Evolutionary conservation across 257 asterid genomes (phyloP).

Genomic region (Cinchona pubescens): DNA sequence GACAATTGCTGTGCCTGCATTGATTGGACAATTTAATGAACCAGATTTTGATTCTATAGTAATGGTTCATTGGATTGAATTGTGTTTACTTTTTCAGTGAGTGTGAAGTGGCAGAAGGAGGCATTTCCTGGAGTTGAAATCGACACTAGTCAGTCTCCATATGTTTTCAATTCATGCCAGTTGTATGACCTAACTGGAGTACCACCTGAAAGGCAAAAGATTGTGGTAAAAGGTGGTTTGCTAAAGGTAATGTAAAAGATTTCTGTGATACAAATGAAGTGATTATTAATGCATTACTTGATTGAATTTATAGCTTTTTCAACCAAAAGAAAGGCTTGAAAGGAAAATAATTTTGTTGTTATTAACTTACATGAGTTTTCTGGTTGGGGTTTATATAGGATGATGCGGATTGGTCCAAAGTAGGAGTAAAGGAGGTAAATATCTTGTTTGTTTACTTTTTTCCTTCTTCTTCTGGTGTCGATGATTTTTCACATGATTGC

Average conservation of each 20-base stretch:
- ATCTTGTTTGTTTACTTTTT: constrained; percentile 5
- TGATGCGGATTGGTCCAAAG: constrained; percentile 88
- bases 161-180: constrained; percentile 93
- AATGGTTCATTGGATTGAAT: background rate
- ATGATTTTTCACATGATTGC: background rate
- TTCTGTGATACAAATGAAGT: background rate
- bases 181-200: constrained; percentile 94
- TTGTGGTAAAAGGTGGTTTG: constrained; percentile 97
- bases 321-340: constrained; percentile 4
- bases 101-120: constrained; percentile 97
- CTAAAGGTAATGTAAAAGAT: constrained; percentile 57
- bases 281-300: constrained; percentile 11
- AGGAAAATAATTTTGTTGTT: background rate
- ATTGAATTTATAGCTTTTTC: constrained; percentile 2
- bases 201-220: constrained; percentile 99
- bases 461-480: background rate
- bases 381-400: constrained; percentile 45
- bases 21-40: no score
- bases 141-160: constrained; percentile 88
- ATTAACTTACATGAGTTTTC: no score
- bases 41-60: no score
- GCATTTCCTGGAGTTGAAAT: constrained; percentile 70
- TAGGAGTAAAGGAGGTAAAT: constrained; percentile 88
- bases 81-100: constrained; percentile 49
- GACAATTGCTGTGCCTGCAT: background rate